Evolutionary conservation across 345 rosid genomes (phyloP).

Genomic region (Brassica nigra): DNA sequence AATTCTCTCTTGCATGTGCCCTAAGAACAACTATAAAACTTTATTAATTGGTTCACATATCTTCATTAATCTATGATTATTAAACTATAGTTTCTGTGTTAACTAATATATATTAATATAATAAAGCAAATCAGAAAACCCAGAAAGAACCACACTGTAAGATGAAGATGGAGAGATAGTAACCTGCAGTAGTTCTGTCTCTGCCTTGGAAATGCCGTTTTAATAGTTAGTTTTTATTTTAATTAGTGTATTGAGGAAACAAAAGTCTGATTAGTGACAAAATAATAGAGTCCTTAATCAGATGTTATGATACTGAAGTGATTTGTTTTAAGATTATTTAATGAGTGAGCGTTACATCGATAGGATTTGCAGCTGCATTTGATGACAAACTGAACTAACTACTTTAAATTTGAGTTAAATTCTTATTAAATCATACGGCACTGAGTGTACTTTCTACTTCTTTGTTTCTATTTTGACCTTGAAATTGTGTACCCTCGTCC

Average conservation of each 20-base stretch:
- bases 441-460: slow-evolving; percentile 9
- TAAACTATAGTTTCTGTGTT: neutral
- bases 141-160: slow-evolving; percentile 36
- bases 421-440: slow-evolving; percentile 14
- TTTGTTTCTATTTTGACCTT: neutral
- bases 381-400: neutral
- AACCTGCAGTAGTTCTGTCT: slow-evolving; percentile 53
- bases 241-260: slow-evolving; percentile 1
- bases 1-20: no score
- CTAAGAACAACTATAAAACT: neutral
- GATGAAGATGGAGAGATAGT: slow-evolving; percentile 36
- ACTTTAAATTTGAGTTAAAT: neutral
- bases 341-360: slow-evolving; percentile 7
- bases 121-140: slow-evolving; percentile 34
- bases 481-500: neutral
- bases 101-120: neutral
- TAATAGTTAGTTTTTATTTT: neutral
- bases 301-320: neutral
- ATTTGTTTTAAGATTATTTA: neutral
- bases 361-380: slow-evolving; percentile 12
- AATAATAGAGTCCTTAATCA: neutral
- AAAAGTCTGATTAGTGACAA: slow-evolving; percentile 14
- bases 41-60: slow-evolving; percentile 16
- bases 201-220: slow-evolving; percentile 46
- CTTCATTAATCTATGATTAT: slow-evolving; percentile 30